Percentiles rank a stretch among this genome's conserved stretches.
Conservation (phyloP, 257 asterid species). For the Mentha longifolia region DNA sequence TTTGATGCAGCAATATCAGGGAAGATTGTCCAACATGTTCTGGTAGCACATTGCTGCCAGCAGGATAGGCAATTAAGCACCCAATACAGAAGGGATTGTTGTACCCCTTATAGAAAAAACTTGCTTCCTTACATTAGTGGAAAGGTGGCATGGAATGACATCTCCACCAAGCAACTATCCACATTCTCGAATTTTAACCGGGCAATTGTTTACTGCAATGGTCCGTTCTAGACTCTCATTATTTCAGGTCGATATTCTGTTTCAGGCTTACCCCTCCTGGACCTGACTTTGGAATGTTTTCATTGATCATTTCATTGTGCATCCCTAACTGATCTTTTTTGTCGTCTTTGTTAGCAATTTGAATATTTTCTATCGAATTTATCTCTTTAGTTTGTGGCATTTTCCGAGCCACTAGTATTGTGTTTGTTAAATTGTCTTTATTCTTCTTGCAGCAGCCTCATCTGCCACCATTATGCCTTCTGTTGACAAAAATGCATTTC, state of each 20-base stretch:
- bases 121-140: conserved; percentile 63
- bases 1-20: conserved; percentile 92
- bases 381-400: conserved; percentile 25
- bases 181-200: conserved; percentile 68
- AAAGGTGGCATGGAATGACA: conserved; percentile 80
- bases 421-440: conserved; percentile 35
- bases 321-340: conserved; percentile 17
- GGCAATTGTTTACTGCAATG: conserved; percentile 86
- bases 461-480: conserved; percentile 57
- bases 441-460: conserved; percentile 70
- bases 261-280: conserved; percentile 45
- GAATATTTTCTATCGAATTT: conserved; percentile 1
- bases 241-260: conserved; percentile 76
- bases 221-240: conserved; percentile 96
- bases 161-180: conserved; percentile 70
- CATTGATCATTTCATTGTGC: conserved; percentile 36
- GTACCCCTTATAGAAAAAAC: conserved; percentile 65
- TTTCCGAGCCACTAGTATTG: conserved; percentile 18
- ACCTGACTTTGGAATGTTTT: conserved; percentile 42
- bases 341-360: not conserved
- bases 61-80: conserved; percentile 81
- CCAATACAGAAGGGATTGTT: conserved; percentile 63
- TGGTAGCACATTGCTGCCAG: conserved; percentile 98
- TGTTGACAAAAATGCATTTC: conserved; percentile 71
- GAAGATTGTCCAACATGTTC: conserved; percentile 88